Percentiles rank a stretch among this genome's conserved stretches.
phyloP scores from a whole-genome alignment of 2,329 filamentous ascomycete genomes.

The Nothomitra cinnamomea region DNA sequence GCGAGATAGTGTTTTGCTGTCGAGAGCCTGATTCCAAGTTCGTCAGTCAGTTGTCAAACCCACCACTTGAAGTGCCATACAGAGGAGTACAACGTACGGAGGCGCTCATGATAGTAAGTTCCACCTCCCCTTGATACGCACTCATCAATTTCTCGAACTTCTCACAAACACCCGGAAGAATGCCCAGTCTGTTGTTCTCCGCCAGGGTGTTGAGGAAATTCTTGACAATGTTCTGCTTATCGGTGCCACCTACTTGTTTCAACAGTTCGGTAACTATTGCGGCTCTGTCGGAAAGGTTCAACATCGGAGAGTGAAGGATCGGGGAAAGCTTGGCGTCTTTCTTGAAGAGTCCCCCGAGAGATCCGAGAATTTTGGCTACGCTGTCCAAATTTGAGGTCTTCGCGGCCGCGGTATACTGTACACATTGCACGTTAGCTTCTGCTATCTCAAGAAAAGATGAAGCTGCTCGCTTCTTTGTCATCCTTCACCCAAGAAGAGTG shows the following conservation, averaged over 20 bases:
- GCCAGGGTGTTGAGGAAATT: slow-evolving; percentile 85
- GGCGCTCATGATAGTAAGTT: slow-evolving; percentile 81
- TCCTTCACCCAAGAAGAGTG: background rate
- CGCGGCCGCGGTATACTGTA: slow-evolving; percentile 83
- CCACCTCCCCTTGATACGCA: slow-evolving; percentile 80
- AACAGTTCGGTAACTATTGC: slow-evolving; percentile 74
- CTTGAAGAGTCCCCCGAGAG: slow-evolving; percentile 54
- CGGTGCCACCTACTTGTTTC: slow-evolving; percentile 55
- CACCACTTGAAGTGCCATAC: background rate
- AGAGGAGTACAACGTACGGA: slow-evolving; percentile 39
- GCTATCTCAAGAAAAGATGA: background rate
- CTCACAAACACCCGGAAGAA: slow-evolving; percentile 64
- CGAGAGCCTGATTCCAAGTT: slow-evolving; percentile 46
- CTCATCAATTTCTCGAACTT: slow-evolving; percentile 84
- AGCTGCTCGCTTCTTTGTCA: background rate
- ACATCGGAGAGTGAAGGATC: slow-evolving; percentile 68
- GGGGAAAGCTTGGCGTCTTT: slow-evolving; percentile 64
- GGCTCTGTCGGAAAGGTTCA: slow-evolving; percentile 63
- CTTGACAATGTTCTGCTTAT: slow-evolving; percentile 69
- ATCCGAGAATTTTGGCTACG: slow-evolving; percentile 62
- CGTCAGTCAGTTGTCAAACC: background rate
- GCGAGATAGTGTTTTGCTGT: slow-evolving; percentile 68
- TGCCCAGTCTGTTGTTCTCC: slow-evolving; percentile 85
- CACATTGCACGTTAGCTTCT: background rate
- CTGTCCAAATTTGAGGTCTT: slow-evolving; percentile 76